Evolutionary conservation across 371 early-diverging fungal genomes (phyloP).

Genomic region (Phascolomyces articulosus): DNA sequence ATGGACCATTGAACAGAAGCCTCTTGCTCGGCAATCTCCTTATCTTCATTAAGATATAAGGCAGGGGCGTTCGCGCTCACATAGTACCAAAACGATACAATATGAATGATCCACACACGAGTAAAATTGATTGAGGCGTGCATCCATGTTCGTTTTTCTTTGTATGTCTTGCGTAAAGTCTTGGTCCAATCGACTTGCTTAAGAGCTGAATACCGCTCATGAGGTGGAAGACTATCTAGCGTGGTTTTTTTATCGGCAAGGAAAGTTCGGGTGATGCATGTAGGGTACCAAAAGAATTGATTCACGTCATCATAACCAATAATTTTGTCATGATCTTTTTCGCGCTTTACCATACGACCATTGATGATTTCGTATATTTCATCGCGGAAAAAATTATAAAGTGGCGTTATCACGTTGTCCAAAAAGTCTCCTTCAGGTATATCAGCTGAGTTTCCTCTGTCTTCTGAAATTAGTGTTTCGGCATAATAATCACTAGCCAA

Average conservation of each 20-base stretch:
- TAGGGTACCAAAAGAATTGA: constrained; percentile 84
- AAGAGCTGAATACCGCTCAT: constrained; percentile 70
- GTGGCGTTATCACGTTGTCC: constrained; percentile 70
- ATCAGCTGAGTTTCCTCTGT: constrained; percentile 32
- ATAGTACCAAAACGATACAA: constrained; percentile 84
- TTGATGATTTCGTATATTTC: constrained; percentile 75
- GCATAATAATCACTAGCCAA: constrained; percentile 68
- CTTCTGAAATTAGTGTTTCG: constrained; percentile 40
- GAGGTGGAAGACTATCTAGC: constrained; percentile 62
- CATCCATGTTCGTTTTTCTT: constrained; percentile 84
- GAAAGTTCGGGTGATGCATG: constrained; percentile 60
- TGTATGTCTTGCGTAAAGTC: constrained; percentile 83
- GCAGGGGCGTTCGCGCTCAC: constrained; percentile 76
- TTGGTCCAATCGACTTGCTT: constrained; percentile 73
- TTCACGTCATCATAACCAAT: constrained; percentile 93
- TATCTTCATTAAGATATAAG: constrained; percentile 56
- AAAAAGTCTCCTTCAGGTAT: constrained; percentile 75
- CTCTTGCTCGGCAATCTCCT: constrained; percentile 42
- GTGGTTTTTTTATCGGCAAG: constrained; percentile 52
- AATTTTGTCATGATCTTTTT: constrained; percentile 79
- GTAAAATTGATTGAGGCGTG: constrained; percentile 88
- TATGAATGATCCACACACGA: constrained; percentile 87
- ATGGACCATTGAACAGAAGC: constrained; percentile 66
- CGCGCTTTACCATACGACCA: constrained; percentile 75
- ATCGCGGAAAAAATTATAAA: constrained; percentile 80